Conservation (phyloP, 176 grass and related monocot genomes). For the Typha latifolia region DNA sequence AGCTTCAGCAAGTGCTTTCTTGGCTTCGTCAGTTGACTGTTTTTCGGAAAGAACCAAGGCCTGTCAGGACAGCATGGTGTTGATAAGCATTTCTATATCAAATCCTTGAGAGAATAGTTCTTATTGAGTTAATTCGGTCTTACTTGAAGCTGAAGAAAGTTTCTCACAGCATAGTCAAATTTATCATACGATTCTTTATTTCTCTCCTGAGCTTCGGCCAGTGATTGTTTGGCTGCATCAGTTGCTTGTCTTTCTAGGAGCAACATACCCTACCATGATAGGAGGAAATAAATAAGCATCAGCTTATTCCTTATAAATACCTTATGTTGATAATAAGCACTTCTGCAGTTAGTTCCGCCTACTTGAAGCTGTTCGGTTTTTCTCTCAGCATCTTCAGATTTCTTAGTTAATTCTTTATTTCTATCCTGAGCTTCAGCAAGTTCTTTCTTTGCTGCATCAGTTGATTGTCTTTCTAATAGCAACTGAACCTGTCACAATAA, state of each 20-base stretch:
- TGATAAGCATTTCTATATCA: too few relatives aligned
- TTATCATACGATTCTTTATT: slow-evolving; percentile 39
- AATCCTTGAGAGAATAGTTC: too few relatives aligned
- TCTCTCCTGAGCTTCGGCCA: slow-evolving; percentile 41
- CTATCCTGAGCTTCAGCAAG: slow-evolving; percentile 42
- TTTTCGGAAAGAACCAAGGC: not conserved
- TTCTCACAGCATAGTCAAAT: slow-evolving; percentile 39
- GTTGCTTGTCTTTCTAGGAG: slow-evolving; percentile 22
- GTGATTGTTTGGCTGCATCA: slow-evolving; percentile 33
- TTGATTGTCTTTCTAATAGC: slow-evolving; percentile 42
- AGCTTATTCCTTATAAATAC: too few relatives aligned
- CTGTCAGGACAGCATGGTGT: not conserved
- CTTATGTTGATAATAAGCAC: not conserved
- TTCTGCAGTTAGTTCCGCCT: not conserved
- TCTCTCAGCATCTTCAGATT: slow-evolving; percentile 46
- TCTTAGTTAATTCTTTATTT: slow-evolving; percentile 41
- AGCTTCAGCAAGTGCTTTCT: slow-evolving; percentile 1
- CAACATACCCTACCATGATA: slow-evolving; percentile 20
- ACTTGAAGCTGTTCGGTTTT: slow-evolving; percentile 40
- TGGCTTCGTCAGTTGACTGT: not conserved
- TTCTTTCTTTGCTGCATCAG: slow-evolving; percentile 45
- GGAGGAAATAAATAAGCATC: too few relatives aligned
- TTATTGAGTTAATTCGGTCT: slow-evolving; percentile 5
- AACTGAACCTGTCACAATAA: slow-evolving; percentile 23
- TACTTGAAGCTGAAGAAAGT: slow-evolving; percentile 36